Evolutionary conservation across 1,284 basidiomycete species (phyloP), one percentile per base, ranked within the genome.

Genomic region (Cerioporus squamosus): DNA sequence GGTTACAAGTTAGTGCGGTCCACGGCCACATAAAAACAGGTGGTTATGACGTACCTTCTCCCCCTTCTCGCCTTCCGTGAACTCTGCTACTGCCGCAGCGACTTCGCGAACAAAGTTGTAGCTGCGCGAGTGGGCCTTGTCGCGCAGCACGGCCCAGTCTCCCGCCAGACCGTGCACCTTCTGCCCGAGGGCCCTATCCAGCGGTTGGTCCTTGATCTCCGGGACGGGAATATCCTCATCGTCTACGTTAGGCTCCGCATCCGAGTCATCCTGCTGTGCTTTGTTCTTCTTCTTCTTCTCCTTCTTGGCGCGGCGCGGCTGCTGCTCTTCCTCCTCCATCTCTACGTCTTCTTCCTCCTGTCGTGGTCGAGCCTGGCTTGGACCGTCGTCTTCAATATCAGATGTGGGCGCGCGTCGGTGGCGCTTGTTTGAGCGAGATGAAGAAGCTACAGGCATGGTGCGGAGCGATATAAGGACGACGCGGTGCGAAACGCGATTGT

Each of bases 321-420:
- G 73, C 51, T 74, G 77, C 23, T 77, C 70, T 10, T 67, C 67
- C 12, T 80, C 80, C 40, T 79, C 80, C 22, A 78, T 77, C 20
- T 81, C 80, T 20, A 81, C 82, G 51, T 81, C 81, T 12, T 79
- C 79, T 12, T 75, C 75, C 29, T 72, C 74, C 22, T n/a, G 71
- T 26, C 72, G 70, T 7, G 66, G 66, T 22, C 64, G 66, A 3
- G 57, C 59, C 60, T 79, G 77, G 9, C 75, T 75, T 7, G 72
- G 67, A 2, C 71, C 71, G 2, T 80, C 80, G 43, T 87, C 86
- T 66, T 89, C 87, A 38, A 89, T 88, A 40, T 88, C 87, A n/a
- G 81, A 82, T 73, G 66, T 64, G 0, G 59, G 61, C 5, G 61
- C 78, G 74, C 56, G 77, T 38, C 79, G 80, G 39, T 71, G 62